Evolutionary conservation across 257 asterid genomes (phyloP), one percentile per base, ranked within the genome.

Genomic region (Euphrasia confusa): DNA sequence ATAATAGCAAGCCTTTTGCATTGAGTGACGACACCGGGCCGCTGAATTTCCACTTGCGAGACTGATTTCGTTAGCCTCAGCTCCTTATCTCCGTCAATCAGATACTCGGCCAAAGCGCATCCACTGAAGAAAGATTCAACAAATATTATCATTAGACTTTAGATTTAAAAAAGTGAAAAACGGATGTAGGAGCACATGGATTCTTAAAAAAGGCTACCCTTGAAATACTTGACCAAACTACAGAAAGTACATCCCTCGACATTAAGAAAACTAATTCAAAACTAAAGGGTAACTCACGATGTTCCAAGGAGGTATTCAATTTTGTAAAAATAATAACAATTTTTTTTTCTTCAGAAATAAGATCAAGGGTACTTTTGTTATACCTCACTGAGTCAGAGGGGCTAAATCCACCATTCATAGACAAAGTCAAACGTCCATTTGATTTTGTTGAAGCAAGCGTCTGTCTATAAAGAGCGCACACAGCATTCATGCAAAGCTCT

Each of bases 61-160:
- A 65, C 75, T 1, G 73, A 64, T 74, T 74, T 78, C 58, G 57
- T 71, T 48, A 68, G 73, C 49, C 63, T 65, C 21, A 64, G 53
- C 52, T 62, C 60, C 4, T 48, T 53, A 68, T 74, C 74, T 3
- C 75, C 78, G 15, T 65, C 71, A 8, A 65, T 62, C 63, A 78
- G 67, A 66, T 78, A 78, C 70, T 71, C 64, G 10, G 72, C 80
- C 75, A 78, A 65, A 61, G 67, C 66, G 13, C 35, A n/a, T 18
- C 66, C 73, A 21, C 83, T 78, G 74, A 53, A 62, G 27, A 37
- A 54, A 58, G 45, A 65, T 14, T 66, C 47, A 50, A 18, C 30
- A 18, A 52, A 66, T 17, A 28, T 1, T 1, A 44, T 44, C 14
- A 0, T 21, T 21, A 21, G 24, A 21, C 24, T 21, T 10, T 44